These are phyloP conservation scores for Lipomyces starkeyi DNA, from an alignment of 805 yeast genomes.

Conservation along the genomic window DNA sequence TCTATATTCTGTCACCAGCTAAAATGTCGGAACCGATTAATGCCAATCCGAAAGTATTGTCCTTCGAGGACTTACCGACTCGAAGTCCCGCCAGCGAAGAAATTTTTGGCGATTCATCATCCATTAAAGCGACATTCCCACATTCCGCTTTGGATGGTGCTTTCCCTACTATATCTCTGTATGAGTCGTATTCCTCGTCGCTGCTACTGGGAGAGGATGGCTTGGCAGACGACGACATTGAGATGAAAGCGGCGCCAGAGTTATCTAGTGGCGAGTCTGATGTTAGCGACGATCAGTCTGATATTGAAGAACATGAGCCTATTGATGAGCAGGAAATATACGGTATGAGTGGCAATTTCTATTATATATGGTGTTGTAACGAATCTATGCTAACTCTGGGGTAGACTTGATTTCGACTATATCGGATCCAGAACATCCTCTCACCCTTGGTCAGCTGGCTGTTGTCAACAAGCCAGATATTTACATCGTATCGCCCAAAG, in stretches of 20 bases:
- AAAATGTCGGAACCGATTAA: conserved; percentile 81
- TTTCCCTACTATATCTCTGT: conserved; percentile 13
- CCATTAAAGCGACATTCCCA: conserved; percentile 13
- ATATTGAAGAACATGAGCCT: conserved; percentile 52
- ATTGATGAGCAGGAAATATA: conserved; percentile 90
- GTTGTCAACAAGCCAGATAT: conserved; percentile 89
- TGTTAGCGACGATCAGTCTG: conserved; percentile 40
- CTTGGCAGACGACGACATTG: conserved; percentile 31
- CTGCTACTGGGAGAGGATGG: conserved; percentile 42
- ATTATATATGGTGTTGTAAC: neutral
- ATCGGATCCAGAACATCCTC: conserved; percentile 97
- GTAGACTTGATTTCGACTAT: conserved; percentile 74
- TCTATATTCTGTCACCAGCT: neutral
- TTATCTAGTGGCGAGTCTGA: conserved; percentile 33
- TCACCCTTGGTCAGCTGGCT: conserved; percentile 90
- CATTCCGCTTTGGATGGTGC: conserved; percentile 32
- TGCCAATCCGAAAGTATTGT: conserved; percentile 88
- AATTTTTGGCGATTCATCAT: neutral
- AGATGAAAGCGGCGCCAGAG: conserved; percentile 20
- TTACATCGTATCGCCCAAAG: conserved; percentile 62
- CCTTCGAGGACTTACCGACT: conserved; percentile 75
- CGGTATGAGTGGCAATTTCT: conserved; percentile 46
- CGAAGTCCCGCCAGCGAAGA: conserved; percentile 47
- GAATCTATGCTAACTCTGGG: neutral
- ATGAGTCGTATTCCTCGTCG: conserved; percentile 20